Percentiles rank a stretch among this genome's conserved stretches.
Evolutionary conservation across 2,329 filamentous ascomycete species (phyloP).

Genomic region (Hymenoscyphus salicellus): DNA sequence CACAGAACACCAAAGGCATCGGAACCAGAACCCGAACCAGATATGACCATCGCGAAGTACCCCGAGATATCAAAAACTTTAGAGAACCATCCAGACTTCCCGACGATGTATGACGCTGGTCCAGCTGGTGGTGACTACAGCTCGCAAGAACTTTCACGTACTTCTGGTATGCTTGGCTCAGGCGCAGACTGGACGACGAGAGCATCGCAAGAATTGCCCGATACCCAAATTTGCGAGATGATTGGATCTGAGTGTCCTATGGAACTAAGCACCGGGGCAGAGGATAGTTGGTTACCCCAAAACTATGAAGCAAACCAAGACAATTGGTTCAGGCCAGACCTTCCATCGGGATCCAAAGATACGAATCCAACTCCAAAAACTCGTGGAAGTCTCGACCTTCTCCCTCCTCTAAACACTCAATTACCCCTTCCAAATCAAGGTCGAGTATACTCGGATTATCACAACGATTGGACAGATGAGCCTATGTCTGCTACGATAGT

Average conservation of each 20-base stretch:
- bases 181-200: slow-evolving; percentile 18
- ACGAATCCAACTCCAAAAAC: slow-evolving; percentile 7
- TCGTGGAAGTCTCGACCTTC: slow-evolving; percentile 10
- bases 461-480: slow-evolving; percentile 8
- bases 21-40: slow-evolving; percentile 11
- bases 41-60: slow-evolving; percentile 15
- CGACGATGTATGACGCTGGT: slow-evolving; percentile 13
- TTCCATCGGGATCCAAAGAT: slow-evolving; percentile 6
- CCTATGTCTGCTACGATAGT: slow-evolving; percentile 15
- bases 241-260: slow-evolving; percentile 23
- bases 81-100: slow-evolving; percentile 9
- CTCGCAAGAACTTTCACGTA: background rate
- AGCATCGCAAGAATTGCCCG: slow-evolving; percentile 24
- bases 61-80: slow-evolving; percentile 10
- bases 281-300: slow-evolving; percentile 22
- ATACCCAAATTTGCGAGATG: slow-evolving; percentile 30
- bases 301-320: slow-evolving; percentile 21
- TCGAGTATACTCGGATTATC: background rate
- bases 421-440: background rate
- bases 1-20: slow-evolving; percentile 15
- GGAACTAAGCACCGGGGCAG: slow-evolving; percentile 20
- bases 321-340: slow-evolving; percentile 18
- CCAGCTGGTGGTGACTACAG: slow-evolving; percentile 12
- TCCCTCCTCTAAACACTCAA: slow-evolving; percentile 16
- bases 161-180: slow-evolving; percentile 5